phyloP scores from a whole-genome alignment of 495 filamentous ascomycete genomes.

The Neurospora hispaniola region DNA sequence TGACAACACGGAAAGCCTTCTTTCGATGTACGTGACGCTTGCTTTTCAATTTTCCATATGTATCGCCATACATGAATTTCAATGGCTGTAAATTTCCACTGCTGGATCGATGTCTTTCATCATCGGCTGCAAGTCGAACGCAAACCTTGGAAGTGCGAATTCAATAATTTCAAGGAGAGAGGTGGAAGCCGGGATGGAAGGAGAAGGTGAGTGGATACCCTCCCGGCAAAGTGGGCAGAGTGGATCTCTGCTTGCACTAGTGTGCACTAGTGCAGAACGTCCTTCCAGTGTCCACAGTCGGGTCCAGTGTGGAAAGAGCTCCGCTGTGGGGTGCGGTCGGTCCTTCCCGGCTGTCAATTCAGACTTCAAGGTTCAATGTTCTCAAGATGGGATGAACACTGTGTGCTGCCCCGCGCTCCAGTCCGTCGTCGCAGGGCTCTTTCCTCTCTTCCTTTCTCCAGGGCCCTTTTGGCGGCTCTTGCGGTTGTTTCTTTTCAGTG shows the following conservation, averaged over 20 bases:
- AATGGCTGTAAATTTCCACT: background rate
- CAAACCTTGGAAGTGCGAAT: background rate
- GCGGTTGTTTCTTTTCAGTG: background rate
- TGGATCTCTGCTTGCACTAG: background rate
- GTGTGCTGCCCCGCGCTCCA: background rate
- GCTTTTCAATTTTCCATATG: background rate
- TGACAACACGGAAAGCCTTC: background rate
- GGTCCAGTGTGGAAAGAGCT: background rate
- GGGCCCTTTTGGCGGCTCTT: background rate
- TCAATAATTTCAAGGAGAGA: background rate
- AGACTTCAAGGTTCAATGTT: background rate
- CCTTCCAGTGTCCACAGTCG: background rate
- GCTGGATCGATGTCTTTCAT: background rate
- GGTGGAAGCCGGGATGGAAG: background rate
- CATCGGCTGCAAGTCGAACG: background rate
- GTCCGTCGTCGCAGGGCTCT: background rate
- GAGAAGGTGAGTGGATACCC: background rate
- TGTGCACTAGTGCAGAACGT: background rate
- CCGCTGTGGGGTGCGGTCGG: background rate
- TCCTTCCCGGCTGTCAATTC: background rate
- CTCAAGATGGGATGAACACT: background rate
- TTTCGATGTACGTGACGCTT: background rate
- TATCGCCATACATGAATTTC: background rate
- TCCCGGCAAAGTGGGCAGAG: background rate
- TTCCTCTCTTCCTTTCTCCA: background rate